A percentile compares a stretch with the other conserved stretches of the same genome.
Conservation (phyloP, 768 basidiomycete genomes). For the Lanmaoa pseudosensibilis region DNA sequence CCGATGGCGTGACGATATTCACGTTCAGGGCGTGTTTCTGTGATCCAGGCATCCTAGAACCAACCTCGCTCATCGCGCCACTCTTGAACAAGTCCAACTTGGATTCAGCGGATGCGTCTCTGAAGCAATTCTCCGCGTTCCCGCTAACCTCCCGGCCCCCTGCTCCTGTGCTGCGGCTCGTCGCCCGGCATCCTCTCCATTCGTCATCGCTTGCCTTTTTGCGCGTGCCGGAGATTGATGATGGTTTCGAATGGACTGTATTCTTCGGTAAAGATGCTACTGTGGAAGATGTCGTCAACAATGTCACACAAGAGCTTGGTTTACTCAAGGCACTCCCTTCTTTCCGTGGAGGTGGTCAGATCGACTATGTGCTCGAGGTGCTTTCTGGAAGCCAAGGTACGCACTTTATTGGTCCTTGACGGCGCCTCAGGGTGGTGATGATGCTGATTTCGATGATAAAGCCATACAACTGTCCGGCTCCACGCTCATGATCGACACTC, state of each 20-base stretch:
- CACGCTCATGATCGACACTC: slow-evolving; percentile 12
- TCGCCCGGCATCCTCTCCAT: slow-evolving; percentile 66
- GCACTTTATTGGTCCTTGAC: slow-evolving; percentile 17
- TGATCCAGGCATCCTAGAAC: slow-evolving; percentile 49
- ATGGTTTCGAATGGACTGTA: slow-evolving; percentile 63
- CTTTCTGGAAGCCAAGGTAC: slow-evolving; percentile 51
- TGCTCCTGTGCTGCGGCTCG: slow-evolving; percentile 63
- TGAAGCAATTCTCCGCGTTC: slow-evolving; percentile 68
- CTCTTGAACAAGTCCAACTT: slow-evolving; percentile 45
- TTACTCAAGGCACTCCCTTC: slow-evolving; percentile 63
- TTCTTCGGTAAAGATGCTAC: slow-evolving; percentile 62
- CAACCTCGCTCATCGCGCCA: slow-evolving; percentile 48
- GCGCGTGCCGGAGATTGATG: slow-evolving; percentile 76
- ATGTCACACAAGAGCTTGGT: slow-evolving; percentile 63
- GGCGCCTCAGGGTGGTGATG: no score
- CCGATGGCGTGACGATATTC: slow-evolving; percentile 3
- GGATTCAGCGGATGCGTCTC: slow-evolving; percentile 25
- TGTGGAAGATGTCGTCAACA: slow-evolving; percentile 53
- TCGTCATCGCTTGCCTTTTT: slow-evolving; percentile 53
- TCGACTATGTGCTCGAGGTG: slow-evolving; percentile 78
- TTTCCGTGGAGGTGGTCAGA: slow-evolving; percentile 57
- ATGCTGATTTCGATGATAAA: slow-evolving; percentile 6
- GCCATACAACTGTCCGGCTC: slow-evolving; percentile 15
- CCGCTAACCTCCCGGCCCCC: slow-evolving; percentile 68
- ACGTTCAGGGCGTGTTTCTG: slow-evolving; percentile 5